Conservation (phyloP, 768 basidiomycete species). For the Auriscalpium microsporum region DNA sequence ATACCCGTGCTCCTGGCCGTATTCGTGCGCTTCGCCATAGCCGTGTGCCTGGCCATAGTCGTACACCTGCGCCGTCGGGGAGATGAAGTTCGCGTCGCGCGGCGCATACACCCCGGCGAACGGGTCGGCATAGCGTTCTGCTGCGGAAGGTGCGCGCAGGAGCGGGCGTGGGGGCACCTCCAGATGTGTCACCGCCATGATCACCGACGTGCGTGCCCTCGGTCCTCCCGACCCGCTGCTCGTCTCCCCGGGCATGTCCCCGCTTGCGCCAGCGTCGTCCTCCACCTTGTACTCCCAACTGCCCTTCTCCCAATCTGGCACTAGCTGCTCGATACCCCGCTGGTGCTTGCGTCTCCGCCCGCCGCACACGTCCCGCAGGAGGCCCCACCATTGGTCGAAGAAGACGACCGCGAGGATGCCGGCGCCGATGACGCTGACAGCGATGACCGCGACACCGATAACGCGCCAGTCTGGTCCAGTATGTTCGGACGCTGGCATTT, state of each 20-base stretch:
- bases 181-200: neutral
- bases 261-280: neutral
- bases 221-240: neutral
- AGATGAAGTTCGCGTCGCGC: neutral
- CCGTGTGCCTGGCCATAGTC: neutral
- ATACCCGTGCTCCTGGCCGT: too few species aligned
- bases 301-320: slow-evolving; percentile 56
- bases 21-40: too few species aligned
- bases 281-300: slow-evolving; percentile 42
- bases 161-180: neutral
- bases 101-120: neutral
- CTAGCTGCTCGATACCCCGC: slow-evolving; percentile 41
- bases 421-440: slow-evolving; percentile 49
- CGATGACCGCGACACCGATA: slow-evolving; percentile 57
- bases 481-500: neutral
- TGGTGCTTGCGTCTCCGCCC: slow-evolving; percentile 23
- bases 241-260: neutral
- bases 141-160: neutral
- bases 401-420: slow-evolving; percentile 52
- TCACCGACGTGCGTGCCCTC: neutral
- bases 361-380: slow-evolving; percentile 42
- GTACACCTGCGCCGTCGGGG: neutral
- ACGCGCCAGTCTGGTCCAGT: slow-evolving; percentile 47
- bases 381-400: slow-evolving; percentile 65
- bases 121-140: neutral